Evolutionary conservation across 2,329 filamentous ascomycete species (phyloP), one percentile per base, ranked within the genome.

Genomic region (Clarireedia sp.): DNA sequence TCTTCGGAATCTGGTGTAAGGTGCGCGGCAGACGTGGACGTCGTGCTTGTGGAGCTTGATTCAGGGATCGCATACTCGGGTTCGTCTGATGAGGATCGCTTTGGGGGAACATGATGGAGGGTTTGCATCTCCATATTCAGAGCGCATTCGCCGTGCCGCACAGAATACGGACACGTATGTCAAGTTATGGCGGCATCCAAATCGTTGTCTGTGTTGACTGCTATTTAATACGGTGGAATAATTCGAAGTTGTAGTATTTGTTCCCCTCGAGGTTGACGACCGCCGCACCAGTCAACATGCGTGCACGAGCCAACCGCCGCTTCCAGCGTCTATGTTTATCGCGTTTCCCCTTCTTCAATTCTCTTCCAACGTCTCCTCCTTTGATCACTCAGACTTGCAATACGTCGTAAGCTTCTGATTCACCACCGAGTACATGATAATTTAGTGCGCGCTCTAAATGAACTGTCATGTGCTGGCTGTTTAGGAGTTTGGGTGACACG

Each of bases 41-140:
- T 43, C 17, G 40, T 43, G 40, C 40, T 43, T 43, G 62, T 56
- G 10, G 63, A 60, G 38, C 62, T 65, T 40, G 54, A 46, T 37
- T 60, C 58, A 37, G 51, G 21, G 26, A 36, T 7, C 21, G 41
- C 56, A 36, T 55, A 45, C n/a, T 60, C 57, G 46, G 59, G 43
- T 7, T 43, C 40, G 17, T 43, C 40, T 43, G 40, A 23, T 43
- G 16, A 33, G 29, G 47, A 51, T 17, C 48, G 19, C 24, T 48
- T 38, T 16, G 46, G 55, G 6, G 51, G 48, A 46, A 29, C 49
- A 38, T 37, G 48, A 12, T 43, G 47, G 6, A 54, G 54, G 14
- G 51, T 36, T 26, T 33, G 50, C 21, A 56, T 41, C 23, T 51
- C 61, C 61, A 61, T 63, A 3, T 16, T 48, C 23, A 23, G 33